Percentiles rank a stretch among this genome's conserved stretches.
Conservation (phyloP, 2,329 filamentous ascomycete genomes). For the Xylariaceae sp. region DNA sequence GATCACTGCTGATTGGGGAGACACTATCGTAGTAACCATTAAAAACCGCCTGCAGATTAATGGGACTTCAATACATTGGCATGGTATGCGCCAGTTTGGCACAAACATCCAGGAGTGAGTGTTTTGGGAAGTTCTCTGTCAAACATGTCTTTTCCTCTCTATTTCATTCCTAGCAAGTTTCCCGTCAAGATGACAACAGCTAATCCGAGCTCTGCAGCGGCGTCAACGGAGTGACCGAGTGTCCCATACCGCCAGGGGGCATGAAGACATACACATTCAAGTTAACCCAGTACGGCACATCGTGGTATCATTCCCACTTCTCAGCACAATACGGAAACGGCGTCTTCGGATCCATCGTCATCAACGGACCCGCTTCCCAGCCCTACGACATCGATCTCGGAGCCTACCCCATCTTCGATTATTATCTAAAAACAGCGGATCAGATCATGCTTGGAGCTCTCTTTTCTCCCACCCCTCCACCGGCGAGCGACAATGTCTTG, state of each 20-base stretch:
- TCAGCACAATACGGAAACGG: slow-evolving; percentile 43
- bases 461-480: slow-evolving; percentile 21
- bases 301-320: slow-evolving; percentile 42
- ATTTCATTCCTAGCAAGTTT: background rate
- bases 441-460: slow-evolving; percentile 16
- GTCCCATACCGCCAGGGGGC: slow-evolving; percentile 26
- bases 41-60: slow-evolving; percentile 58
- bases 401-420: slow-evolving; percentile 47
- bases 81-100: slow-evolving; percentile 35
- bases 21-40: slow-evolving; percentile 59
- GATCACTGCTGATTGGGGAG: slow-evolving; percentile 60
- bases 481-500: slow-evolving; percentile 35
- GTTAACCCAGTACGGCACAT: slow-evolving; percentile 26
- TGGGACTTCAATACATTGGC: slow-evolving; percentile 38
- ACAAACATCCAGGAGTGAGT: slow-evolving; percentile 32
- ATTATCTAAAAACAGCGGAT: slow-evolving; percentile 40
- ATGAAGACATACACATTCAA: slow-evolving; percentile 24
- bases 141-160: background rate
- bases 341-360: slow-evolving; percentile 42
- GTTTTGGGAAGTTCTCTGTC: background rate
- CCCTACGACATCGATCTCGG: slow-evolving; percentile 50
- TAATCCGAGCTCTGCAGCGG: slow-evolving; percentile 18
- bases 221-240: slow-evolving; percentile 36
- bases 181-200: background rate
- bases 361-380: slow-evolving; percentile 37